These are phyloP conservation scores for Cladosporium austrohemisphaericum DNA, from an alignment of 2,329 filamentous ascomycete genomes.

Conservation along the genomic window DNA sequence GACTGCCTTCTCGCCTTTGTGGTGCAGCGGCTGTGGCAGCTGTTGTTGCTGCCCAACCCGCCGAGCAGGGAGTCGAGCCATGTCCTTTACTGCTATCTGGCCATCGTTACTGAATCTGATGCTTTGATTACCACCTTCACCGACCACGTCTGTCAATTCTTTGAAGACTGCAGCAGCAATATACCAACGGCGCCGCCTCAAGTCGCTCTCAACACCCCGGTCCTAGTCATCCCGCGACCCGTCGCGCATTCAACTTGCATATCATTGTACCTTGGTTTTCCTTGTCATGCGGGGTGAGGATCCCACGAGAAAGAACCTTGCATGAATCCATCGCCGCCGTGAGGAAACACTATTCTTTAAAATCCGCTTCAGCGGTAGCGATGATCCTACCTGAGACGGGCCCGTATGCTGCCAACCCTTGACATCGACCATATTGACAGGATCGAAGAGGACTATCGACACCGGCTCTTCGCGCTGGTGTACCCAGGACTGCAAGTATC, in stretches of 20 bases:
- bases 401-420: not conserved
- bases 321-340: conserved; percentile 8
- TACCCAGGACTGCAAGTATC: conserved; percentile 1
- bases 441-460: not conserved
- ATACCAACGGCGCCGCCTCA: too few species aligned
- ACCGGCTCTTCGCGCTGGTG: conserved; percentile 5
- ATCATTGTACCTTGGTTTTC: too few species aligned
- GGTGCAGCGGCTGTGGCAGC: not conserved
- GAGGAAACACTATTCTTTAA: not conserved
- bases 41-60: conserved; percentile 12
- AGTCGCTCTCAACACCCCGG: conserved; percentile 4
- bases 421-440: not conserved
- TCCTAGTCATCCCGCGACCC: conserved; percentile 7
- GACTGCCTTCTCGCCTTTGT: not conserved
- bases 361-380: conserved; percentile 3
- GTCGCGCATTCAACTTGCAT: conserved; percentile 3
- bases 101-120: too few species aligned
- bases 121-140: too few species aligned
- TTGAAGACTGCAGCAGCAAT: too few species aligned
- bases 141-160: too few species aligned
- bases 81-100: too few species aligned
- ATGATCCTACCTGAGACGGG: conserved; percentile 9
- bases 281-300: conserved; percentile 9
- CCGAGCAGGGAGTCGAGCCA: too few species aligned
- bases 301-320: conserved; percentile 12